Evolutionary conservation across 441 rosid species (phyloP), one percentile per base, ranked within the genome.

Genomic region (Erodium texanum): DNA sequence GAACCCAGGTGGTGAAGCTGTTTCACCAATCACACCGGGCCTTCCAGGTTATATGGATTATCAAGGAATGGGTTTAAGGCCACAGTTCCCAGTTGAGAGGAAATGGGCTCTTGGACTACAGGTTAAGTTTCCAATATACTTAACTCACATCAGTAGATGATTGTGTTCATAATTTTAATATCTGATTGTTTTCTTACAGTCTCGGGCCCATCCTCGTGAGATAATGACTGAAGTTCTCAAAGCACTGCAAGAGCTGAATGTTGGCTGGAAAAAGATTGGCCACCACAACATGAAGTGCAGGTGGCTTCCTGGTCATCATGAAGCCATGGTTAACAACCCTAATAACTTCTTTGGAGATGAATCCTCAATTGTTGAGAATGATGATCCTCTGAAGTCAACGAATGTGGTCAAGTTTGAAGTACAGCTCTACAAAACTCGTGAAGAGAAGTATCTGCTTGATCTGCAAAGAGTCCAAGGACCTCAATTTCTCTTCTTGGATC

Each of bases 81-180:
- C 92, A 68, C 91, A 88, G 75, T 78, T 69, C 71, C 85, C 84
- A 12, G 80, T 77, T 36, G 99, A 94, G 64, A 83, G 93, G 77
- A 94, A 92, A 85, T 94, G 99, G 97, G 94, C 98, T 71, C 96
- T 94, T 81, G 99, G 99, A 70, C 90, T 94, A 67, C 99, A 94
- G 98, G 99, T 94, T 34, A 76, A 74, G 72, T 72, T 62, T 66
- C 65, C 50, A 12, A 11, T 43, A 43, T 65, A 52, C 48, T 43
- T 43, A 43, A 43, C n/a, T 12, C 14, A 10, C 11, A 20, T 7
- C 3, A 56, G 24, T 56, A 18, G 14, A 56, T 19, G 8, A 45
- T 69, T 8, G 50, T 24, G 16, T 73, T 70, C 65, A 24, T 56
- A 66, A 36, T 36, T 7, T 36, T 36, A 10, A 7, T 36, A 36